These are phyloP conservation scores for Mortierella polycephala DNA, from an alignment of 371 early-diverging fungal species.

Conservation along the genomic window DNA sequence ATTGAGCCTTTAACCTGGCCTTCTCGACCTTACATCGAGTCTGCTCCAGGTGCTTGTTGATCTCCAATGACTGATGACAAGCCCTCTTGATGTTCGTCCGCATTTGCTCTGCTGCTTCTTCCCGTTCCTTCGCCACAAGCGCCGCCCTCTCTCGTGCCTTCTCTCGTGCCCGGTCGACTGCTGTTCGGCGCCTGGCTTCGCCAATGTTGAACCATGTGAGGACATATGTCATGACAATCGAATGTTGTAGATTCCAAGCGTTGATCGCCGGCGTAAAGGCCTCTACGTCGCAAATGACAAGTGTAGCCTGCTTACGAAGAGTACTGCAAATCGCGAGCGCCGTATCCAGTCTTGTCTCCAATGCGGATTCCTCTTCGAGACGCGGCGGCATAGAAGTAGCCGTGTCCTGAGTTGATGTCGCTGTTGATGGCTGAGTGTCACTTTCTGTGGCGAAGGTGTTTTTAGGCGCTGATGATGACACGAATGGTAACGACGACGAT, in stretches of 20 bases:
- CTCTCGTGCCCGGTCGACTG: conserved; percentile 7
- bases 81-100: not conserved
- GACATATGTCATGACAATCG: not conserved
- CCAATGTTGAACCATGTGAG: not conserved
- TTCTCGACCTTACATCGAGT: not conserved
- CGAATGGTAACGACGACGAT: no score
- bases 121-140: not conserved
- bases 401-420: no score
- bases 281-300: not conserved
- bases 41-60: not conserved
- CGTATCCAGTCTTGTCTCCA: no score
- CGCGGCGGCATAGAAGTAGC: not conserved
- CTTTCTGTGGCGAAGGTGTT: no score
- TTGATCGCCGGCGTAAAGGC: not conserved
- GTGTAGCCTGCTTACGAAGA: not conserved
- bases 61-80: not conserved
- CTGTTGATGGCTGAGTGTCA: no score
- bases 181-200: not conserved
- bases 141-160: conserved; percentile 7
- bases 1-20: not conserved
- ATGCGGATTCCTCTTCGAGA: not conserved
- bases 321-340: no score
- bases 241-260: not conserved
- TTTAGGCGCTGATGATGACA: no score
- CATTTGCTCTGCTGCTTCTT: not conserved